Evolutionary conservation across 2,329 filamentous ascomycete genomes (phyloP).

Genomic region (Didymella segeticola): DNA sequence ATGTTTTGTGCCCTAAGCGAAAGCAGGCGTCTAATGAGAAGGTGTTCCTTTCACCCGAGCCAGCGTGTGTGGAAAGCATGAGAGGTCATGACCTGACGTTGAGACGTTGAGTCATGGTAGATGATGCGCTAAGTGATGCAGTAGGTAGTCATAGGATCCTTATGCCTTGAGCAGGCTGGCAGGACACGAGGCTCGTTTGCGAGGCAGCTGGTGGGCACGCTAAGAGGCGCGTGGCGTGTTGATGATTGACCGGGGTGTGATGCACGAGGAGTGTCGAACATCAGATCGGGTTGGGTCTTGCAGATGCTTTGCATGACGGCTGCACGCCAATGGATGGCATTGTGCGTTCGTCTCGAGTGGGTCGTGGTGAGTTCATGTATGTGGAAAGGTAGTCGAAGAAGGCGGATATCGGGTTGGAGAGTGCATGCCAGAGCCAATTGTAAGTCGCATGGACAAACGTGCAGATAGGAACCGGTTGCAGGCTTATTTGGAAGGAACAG

Average conservation of each 20-base stretch:
- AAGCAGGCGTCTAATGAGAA: constrained; percentile 38
- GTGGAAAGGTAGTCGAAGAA: constrained; percentile 12
- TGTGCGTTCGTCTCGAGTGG: constrained; percentile 26
- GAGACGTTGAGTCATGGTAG: constrained; percentile 32
- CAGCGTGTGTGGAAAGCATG: constrained; percentile 44
- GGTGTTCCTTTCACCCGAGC: constrained; percentile 45
- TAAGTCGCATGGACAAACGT: constrained; percentile 27
- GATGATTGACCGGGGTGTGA: constrained; percentile 22
- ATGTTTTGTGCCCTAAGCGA: constrained; percentile 17
- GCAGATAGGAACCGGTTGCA: not conserved
- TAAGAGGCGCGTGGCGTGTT: constrained; percentile 10
- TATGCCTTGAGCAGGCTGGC: constrained; percentile 16
- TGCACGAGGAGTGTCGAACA: constrained; percentile 34
- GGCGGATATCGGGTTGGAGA: constrained; percentile 30
- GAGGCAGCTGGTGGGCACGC: constrained; percentile 24
- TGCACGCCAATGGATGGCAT: constrained; percentile 25
- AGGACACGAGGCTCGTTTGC: constrained; percentile 23
- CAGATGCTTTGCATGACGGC: constrained; percentile 33
- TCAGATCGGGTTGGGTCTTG: constrained; percentile 35
- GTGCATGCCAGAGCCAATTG: constrained; percentile 38
- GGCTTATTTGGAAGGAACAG: constrained; percentile 53
- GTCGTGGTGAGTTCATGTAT: constrained; percentile 19
- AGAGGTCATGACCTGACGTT: constrained; percentile 31
- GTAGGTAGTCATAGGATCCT: constrained; percentile 21
- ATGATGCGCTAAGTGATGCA: constrained; percentile 26